Evolutionary conservation across 306 rosid genomes (phyloP).

Genomic region (Trifolium subterraneum): DNA sequence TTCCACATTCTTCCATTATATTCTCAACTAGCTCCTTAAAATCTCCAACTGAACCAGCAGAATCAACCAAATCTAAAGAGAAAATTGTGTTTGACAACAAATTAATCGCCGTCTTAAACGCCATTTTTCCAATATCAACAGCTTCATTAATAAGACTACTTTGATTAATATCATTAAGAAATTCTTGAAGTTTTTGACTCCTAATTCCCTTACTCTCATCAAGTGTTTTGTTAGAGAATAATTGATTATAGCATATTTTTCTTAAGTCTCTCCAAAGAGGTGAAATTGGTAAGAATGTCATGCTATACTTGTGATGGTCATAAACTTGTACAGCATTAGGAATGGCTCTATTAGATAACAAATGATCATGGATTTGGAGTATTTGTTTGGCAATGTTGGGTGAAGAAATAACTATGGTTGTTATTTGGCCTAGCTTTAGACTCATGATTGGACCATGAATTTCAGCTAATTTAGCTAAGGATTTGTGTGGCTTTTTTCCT

Average conservation of each 20-base stretch:
- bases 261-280: slow-evolving; percentile 33
- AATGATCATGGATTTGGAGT: slow-evolving; percentile 22
- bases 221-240: slow-evolving; percentile 6
- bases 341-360: background rate
- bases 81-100: slow-evolving; percentile 16
- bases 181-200: background rate
- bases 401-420: slow-evolving; percentile 37
- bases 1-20: slow-evolving; percentile 21
- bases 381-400: slow-evolving; percentile 25
- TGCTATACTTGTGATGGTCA: slow-evolving; percentile 13
- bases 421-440: slow-evolving; percentile 29
- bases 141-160: background rate
- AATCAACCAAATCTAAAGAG: slow-evolving; percentile 1
- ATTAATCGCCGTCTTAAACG: background rate
- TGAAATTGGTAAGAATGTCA: slow-evolving; percentile 27
- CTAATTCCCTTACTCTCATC: slow-evolving; percentile 5
- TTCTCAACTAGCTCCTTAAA: slow-evolving; percentile 9
- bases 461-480: slow-evolving; percentile 6
- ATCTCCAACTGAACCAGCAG: slow-evolving; percentile 1
- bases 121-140: slow-evolving; percentile 19
- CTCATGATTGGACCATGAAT: slow-evolving; percentile 27
- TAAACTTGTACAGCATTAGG: background rate
- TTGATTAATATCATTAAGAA: slow-evolving; percentile 14
- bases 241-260: background rate
- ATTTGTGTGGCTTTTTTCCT: slow-evolving; percentile 24